Conservation (phyloP, 2,329 filamentous ascomycete species). For the Bretziella fagacearum region DNA sequence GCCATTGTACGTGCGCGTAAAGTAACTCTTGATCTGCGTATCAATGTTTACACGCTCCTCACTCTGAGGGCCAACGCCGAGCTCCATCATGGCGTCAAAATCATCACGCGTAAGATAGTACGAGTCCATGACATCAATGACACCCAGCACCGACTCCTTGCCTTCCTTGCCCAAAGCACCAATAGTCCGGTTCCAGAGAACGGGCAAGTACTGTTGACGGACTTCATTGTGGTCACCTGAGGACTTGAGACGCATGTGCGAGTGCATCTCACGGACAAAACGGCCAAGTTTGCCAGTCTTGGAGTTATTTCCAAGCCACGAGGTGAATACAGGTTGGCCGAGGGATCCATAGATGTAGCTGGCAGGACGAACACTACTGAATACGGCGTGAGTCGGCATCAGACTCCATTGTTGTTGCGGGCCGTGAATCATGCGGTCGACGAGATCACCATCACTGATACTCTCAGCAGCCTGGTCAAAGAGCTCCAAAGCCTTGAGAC, state of each 20-base stretch:
- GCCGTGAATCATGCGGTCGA: conserved; percentile 96
- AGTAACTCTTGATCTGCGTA: conserved; percentile 68
- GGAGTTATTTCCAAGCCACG: conserved; percentile 92
- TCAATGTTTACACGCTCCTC: conserved; percentile 64
- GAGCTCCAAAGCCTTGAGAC: conserved; percentile 70
- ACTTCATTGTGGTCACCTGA: conserved; percentile 88
- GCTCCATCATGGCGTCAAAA: conserved; percentile 80
- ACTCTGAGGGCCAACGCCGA: conserved; percentile 73
- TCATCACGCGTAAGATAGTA: conserved; percentile 93
- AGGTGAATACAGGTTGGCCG: conserved; percentile 59
- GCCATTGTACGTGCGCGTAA: conserved; percentile 78
- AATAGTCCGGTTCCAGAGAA: conserved; percentile 68
- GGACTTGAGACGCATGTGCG: conserved; percentile 83
- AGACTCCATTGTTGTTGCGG: conserved; percentile 96
- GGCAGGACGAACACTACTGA: conserved; percentile 83
- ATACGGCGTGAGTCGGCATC: conserved; percentile 91
- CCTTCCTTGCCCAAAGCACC: conserved; percentile 60
- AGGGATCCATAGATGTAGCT: conserved; percentile 74
- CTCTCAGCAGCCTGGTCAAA: conserved; percentile 79
- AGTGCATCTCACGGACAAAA: conserved; percentile 82
- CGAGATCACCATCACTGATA: conserved; percentile 91
- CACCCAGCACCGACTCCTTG: conserved; percentile 61
- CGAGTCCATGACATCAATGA: conserved; percentile 92
- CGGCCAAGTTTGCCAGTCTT: conserved; percentile 63
- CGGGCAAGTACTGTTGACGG: conserved; percentile 81